Conservation (phyloP, 345 rosid species). For the Conringia planisiliqua region DNA sequence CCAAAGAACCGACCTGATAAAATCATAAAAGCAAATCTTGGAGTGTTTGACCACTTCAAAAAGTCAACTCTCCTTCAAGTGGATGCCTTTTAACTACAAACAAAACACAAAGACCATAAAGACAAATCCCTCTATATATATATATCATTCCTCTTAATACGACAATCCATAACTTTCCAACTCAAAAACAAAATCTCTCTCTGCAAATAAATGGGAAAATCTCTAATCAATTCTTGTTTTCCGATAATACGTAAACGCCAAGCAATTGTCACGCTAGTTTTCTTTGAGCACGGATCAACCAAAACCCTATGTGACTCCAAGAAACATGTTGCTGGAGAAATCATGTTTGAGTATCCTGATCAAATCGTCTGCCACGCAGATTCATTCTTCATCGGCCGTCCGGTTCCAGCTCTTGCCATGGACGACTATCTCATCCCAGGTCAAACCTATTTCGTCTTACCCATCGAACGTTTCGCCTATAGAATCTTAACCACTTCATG, state of each 20-base stretch:
- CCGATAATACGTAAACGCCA: constrained; percentile 13
- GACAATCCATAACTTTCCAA: constrained; percentile 26
- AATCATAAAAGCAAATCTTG: constrained; percentile 16
- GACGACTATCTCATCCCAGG: constrained; percentile 65
- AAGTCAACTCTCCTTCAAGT: constrained; percentile 37
- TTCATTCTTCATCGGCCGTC: constrained; percentile 87
- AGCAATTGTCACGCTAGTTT: constrained; percentile 47
- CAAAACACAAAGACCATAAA: constrained; percentile 24
- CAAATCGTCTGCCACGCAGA: constrained; percentile 78
- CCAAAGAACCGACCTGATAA: constrained; percentile 38
- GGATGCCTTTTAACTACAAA: constrained; percentile 13
- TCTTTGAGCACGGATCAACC: constrained; percentile 54
- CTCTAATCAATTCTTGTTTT: constrained; percentile 23
- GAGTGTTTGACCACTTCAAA: constrained; percentile 24
- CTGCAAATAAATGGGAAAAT: constrained; percentile 44
- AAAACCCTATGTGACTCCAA: constrained; percentile 39
- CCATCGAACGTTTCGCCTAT: constrained; percentile 59
- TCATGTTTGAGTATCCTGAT: constrained; percentile 89
- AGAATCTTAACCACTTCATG: constrained; percentile 52
- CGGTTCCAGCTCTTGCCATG: constrained; percentile 60
- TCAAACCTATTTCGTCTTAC: constrained; percentile 76
- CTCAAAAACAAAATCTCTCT: not conserved
- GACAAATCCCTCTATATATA: constrained; percentile 5
- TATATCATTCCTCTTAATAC: constrained; percentile 9
- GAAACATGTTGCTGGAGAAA: constrained; percentile 78